A percentile compares a stretch with the other conserved stretches of the same genome.
Conservation (phyloP, 129 eudicot genomes). For the Helianthus annuus region DNA sequence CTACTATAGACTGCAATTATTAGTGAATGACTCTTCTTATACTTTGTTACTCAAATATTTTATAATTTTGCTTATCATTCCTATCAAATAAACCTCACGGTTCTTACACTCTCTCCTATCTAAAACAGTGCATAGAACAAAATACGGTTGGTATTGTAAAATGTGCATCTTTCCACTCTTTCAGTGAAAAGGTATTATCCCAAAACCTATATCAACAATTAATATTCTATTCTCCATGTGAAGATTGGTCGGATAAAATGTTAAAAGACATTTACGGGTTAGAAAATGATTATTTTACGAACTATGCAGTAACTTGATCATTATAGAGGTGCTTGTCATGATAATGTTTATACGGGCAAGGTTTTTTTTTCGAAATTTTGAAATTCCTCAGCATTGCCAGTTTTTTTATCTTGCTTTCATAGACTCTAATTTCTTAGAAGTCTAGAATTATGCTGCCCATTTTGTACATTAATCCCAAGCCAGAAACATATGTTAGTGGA, state of each 20-base stretch:
- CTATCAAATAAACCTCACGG: background rate
- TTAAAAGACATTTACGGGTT: background rate
- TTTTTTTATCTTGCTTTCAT: no score
- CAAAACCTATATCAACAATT: background rate
- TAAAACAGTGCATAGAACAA: background rate
- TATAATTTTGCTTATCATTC: background rate
- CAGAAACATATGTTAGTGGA: background rate
- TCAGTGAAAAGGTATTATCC: background rate
- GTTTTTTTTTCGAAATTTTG: no score
- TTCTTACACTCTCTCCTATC: background rate
- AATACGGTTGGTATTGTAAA: background rate
- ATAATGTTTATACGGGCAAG: background rate
- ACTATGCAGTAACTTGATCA: background rate
- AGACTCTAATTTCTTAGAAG: background rate
- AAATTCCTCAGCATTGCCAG: no score
- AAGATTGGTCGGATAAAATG: background rate
- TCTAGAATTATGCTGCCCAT: background rate
- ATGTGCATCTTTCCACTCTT: background rate
- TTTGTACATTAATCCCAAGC: background rate
- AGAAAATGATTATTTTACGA: background rate
- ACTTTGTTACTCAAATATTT: background rate
- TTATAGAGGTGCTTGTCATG: background rate
- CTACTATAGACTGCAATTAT: background rate
- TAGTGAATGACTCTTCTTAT: background rate
- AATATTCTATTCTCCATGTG: background rate